Evolutionary conservation across 2,329 filamentous ascomycete genomes (phyloP), one percentile per base, ranked within the genome.

Genomic region (Colletotrichum caudatum): DNA sequence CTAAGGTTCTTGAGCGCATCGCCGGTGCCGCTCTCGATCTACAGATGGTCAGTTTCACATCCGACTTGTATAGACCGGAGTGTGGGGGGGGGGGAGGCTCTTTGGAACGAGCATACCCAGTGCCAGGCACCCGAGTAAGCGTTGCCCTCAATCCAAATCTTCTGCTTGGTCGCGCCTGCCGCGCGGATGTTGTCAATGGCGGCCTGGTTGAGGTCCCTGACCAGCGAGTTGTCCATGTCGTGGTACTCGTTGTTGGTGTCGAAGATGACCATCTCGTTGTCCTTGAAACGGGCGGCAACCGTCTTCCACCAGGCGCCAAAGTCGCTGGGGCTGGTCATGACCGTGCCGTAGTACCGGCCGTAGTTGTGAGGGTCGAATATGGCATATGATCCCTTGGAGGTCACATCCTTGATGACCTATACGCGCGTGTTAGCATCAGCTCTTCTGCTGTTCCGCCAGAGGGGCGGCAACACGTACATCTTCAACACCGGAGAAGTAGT

Each of bases 191-290:
- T 86, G 76, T 88, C 78, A 75, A 90, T 88, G 73, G 87, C 87
- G 41, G 86, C 87, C 77, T 90, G 88, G 83, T 89, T 89, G 51
- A 89, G 84, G 71, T 84, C 78, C 18, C 85, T 78, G 35, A 89
- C 86, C 9, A 89, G 84, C 6, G 76, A 78, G 78, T 89, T 86
- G 78, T 87, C 85, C 83, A 89, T 87, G 78, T 85, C 84, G 78
- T 90, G 82, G 78, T 87, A 89, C 80, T 90, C 88, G 78, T 89
- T 90, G 83, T 89, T 89, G 74, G 86, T 89, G 78, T 89, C 86
- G 74, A 89, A 89, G 78, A 89, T 83, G 75, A 89, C 87, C 63
- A 83, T 82, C 48, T 79, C 74, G 79, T 89, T 86, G 75, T 76
- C 76, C 70, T 80, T 82, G 78, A 88, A 89, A 57, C 82, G 78